Base-by-base conservation (phyloP, 108 stramenopile species). In the Stephanodiscus triporus region DNA sequence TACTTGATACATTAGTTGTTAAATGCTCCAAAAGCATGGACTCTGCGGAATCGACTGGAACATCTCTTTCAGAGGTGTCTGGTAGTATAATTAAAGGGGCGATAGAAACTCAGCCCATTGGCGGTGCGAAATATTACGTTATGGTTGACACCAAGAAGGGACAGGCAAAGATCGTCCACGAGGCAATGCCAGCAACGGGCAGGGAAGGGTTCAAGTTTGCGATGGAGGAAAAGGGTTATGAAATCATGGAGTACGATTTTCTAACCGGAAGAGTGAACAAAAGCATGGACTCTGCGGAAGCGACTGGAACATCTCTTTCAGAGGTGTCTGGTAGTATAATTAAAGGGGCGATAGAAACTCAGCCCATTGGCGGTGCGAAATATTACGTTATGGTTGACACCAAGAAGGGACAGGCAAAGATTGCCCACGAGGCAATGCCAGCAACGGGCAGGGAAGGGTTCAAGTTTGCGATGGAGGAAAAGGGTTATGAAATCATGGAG, bases 321-420 rank as follows among this genome's bases (percentile, higher is more conserved):
- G 26, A 2, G 11, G 2, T 26, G 1, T 54, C 5, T 54, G 26
- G 4, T 54, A 26, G 23, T 22, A 27, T 26, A 26, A 26, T 54
- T 23, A 24, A 24, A 54, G 9, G 23, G 1, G 24, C 26, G 8
- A 9, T 0, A 23, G 53, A 54, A 22, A 27, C 53, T 6, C 23
- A 54, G 26, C 53, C 53, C 53, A 23, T 54, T 24, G 53, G 53
- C 53, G 53, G 53, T 54, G 10, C 53, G 26, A 54, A 54, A 4
- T 54, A 54, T 54, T 54, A 54, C 13, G 13, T 54, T 13, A 27
- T 27, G 26, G 13, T 13, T 4, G 26, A 27, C 11, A 27, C 53
- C 23, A 54, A 54, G 53, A 54, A 27, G 23, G 53, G 53, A 26
- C 53, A 54, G 53, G 53, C 53, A 54, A 54, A 13, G 53, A 27